phyloP scores from a whole-genome alignment of 495 filamentous ascomycete genomes.

The Neurospora sp. region DNA sequence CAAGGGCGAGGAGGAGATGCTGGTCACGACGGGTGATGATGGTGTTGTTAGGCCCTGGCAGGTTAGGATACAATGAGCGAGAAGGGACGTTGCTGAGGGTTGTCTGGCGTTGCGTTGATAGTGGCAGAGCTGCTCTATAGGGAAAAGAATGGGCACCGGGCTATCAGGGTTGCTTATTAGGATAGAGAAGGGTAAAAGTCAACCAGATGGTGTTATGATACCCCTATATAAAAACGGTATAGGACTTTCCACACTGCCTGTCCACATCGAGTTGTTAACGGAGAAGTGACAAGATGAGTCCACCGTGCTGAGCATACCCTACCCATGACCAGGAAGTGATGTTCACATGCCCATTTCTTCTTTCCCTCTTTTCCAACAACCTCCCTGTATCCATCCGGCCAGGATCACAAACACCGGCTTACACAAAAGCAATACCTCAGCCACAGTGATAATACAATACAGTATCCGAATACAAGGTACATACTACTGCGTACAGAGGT shows the following conservation, averaged over 20 bases:
- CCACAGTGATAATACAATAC: background rate
- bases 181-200: background rate
- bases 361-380: background rate
- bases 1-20: constrained; percentile 54
- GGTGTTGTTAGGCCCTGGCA: constrained; percentile 66
- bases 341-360: background rate
- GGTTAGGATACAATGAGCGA: constrained; percentile 14
- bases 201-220: background rate
- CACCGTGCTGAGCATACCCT: background rate
- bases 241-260: background rate
- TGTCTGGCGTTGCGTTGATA: too few relatives aligned
- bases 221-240: background rate
- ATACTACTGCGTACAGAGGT: too few relatives aligned
- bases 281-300: background rate
- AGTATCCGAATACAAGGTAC: background rate
- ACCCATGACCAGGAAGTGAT: background rate
- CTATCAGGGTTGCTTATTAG: background rate
- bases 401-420: background rate
- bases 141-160: too few relatives aligned
- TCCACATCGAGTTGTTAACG: background rate
- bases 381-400: background rate
- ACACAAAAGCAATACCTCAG: background rate
- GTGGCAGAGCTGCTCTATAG: too few relatives aligned
- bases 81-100: background rate
- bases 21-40: constrained; percentile 75